These are phyloP conservation scores for Veloporphyrellus conicus DNA, from an alignment of 1,284 basidiomycete species.

Conservation along the genomic window DNA sequence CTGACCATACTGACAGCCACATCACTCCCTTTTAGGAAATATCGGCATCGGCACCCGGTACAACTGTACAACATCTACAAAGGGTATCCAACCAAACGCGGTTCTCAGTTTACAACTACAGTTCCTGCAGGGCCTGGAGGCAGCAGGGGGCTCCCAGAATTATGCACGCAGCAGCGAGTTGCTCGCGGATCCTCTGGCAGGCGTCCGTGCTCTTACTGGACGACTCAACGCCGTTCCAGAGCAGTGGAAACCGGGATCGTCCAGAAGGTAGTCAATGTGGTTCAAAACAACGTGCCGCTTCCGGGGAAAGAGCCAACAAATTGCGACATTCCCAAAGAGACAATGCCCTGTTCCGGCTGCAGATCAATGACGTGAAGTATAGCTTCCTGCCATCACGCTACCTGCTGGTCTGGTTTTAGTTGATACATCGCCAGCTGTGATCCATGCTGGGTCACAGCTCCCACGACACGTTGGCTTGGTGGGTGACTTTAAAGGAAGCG, in stretches of 20 bases:
- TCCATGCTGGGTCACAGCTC: slow-evolving; percentile 59
- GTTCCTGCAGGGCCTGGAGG: slow-evolving; percentile 10
- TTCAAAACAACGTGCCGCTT: slow-evolving; percentile 58
- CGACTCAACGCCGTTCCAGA: slow-evolving; percentile 1
- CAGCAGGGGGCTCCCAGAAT: slow-evolving; percentile 42
- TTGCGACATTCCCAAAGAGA: slow-evolving; percentile 61
- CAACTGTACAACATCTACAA: background rate
- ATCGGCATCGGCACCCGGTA: slow-evolving; percentile 3
- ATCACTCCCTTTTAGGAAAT: slow-evolving; percentile 24
- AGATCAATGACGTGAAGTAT: slow-evolving; percentile 8
- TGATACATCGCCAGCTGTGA: slow-evolving; percentile 50
- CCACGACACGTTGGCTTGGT: slow-evolving; percentile 58
- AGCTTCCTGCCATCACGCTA: slow-evolving; percentile 27
- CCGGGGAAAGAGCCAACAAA: slow-evolving; percentile 57
- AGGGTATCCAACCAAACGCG: slow-evolving; percentile 3
- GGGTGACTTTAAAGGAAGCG: slow-evolving; percentile 47
- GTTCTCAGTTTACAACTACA: background rate
- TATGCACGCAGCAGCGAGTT: slow-evolving; percentile 47
- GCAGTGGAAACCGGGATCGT: too few species aligned
- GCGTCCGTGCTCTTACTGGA: slow-evolving; percentile 46
- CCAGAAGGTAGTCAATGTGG: slow-evolving; percentile 68
- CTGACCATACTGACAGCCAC: slow-evolving; percentile 19
- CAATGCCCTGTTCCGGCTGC: slow-evolving; percentile 44
- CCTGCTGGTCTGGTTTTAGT: slow-evolving; percentile 69
- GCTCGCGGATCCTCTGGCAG: slow-evolving; percentile 46